Evolutionary conservation across 2,329 filamentous ascomycete species (phyloP).

Genomic region (Verticillium dahliae): DNA sequence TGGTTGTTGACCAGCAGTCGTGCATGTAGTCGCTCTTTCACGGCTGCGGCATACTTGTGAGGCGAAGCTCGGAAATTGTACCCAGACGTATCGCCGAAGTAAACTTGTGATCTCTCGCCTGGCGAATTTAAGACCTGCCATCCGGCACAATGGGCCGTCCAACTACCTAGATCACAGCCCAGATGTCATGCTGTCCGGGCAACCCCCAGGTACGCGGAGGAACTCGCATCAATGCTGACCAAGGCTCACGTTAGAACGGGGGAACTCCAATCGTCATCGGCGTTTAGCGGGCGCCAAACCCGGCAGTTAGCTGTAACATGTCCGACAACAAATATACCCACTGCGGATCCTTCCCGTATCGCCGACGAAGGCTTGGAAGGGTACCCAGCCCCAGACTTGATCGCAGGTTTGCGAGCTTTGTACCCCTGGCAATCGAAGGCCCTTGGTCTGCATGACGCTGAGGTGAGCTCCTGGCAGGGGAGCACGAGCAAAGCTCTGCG

Average conservation of each 20-base stretch:
- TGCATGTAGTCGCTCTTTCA: too few relatives aligned
- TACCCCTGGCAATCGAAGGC: not conserved
- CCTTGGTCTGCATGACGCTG: not conserved
- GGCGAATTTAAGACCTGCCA: too few relatives aligned
- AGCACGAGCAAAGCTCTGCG: not conserved
- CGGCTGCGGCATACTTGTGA: too few relatives aligned
- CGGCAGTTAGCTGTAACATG: not conserved
- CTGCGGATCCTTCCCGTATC: not conserved
- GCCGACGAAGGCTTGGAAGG: not conserved
- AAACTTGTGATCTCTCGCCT: too few relatives aligned
- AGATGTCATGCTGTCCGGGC: too few relatives aligned
- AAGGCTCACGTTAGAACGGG: not conserved
- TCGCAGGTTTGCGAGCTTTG: not conserved
- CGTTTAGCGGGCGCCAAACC: not conserved
- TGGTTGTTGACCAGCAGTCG: too few relatives aligned
- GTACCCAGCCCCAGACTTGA: not conserved
- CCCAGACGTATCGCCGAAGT: too few relatives aligned
- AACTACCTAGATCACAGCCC: too few relatives aligned
- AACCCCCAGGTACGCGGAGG: too few relatives aligned
- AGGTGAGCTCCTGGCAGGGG: not conserved
- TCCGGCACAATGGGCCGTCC: not conserved
- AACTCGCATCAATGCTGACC: not conserved
- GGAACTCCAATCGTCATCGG: not conserved
- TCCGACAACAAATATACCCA: not conserved
- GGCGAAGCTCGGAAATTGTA: too few relatives aligned